Evolutionary conservation across 495 filamentous ascomycete species (phyloP), one percentile per base, ranked within the genome.

Genomic region (Penicillium crystallinum): DNA sequence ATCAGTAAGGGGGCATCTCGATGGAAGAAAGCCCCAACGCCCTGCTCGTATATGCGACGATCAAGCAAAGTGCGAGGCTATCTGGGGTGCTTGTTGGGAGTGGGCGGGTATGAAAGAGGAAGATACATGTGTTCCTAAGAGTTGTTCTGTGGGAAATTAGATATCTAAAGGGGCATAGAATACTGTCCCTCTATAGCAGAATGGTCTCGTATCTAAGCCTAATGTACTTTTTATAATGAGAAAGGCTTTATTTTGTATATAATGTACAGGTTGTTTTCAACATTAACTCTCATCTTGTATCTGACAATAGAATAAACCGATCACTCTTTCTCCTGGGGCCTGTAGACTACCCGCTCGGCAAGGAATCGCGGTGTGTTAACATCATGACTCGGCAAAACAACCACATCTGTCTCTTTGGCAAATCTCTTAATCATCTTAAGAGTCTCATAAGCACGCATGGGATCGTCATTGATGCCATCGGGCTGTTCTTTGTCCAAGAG

Each of bases 31-130:
- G 30, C 68, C 67, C 46, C 67, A 66, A 21, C 49, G 59, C 11
- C 73, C 69, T 51, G 69, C 72, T 5, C 62, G 64, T 15, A 70
- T 71, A 7, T 77, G 67, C 36, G 29, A 59, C 21, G 58, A 73
- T 35, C 64, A 69, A 52, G 56, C 56, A 40, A 73, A 65, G 59
- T 72, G 77, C 58, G 54, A 75, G 38, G 59, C 38, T 35, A 21
- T 80, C 12, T 81, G 76, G 76, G 30, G 23, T 17, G 74, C 73
- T 56, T 77, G 57, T 18, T 45, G 69, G 47, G 56, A 74, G 51
- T 81, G 76, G 77, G 62, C 62, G 17, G 18, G 6, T 10, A 43
- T 52, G 21, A 36, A 25, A 14, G 49, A 52, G 14, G 22, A 18
- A 9, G 49, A 52, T 19, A 52, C 49, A n/a, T 43, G 49, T 43